Evolutionary conservation across 148 eudicot genomes (phyloP).

Genomic region (Rheum nobile): DNA sequence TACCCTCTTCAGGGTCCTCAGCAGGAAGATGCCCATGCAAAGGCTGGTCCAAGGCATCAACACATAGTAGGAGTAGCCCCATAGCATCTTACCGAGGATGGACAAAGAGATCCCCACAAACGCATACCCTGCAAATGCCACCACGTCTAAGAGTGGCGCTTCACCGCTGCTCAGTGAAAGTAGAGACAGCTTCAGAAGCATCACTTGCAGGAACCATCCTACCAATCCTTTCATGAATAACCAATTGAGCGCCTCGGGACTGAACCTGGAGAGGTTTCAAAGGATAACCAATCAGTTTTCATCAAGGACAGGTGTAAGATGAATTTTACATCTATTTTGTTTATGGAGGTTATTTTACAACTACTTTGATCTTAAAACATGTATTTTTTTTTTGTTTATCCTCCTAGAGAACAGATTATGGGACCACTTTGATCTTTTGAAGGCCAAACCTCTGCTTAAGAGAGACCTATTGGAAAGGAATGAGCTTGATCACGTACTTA

Average conservation of each 20-base stretch:
- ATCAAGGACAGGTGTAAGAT: too few relatives aligned
- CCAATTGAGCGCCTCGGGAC: conserved; percentile 36
- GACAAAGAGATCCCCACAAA: conserved; percentile 58
- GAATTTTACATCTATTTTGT: neutral
- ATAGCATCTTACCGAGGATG: conserved; percentile 38
- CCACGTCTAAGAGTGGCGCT: conserved; percentile 66
- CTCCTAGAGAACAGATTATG: neutral
- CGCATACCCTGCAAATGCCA: conserved; percentile 69
- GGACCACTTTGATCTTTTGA: neutral
- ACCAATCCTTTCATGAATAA: conserved; percentile 35
- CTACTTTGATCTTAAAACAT: too few relatives aligned
- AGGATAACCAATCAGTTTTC: neutral
- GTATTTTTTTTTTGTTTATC: neutral
- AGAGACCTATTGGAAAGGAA: neutral
- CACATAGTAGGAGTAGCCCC: conserved; percentile 44
- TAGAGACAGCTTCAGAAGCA: conserved; percentile 54
- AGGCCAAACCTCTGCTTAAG: neutral
- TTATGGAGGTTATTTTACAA: neutral
- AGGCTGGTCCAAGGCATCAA: conserved; percentile 58
- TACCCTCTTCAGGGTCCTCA: conserved; percentile 73
- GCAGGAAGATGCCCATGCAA: conserved; percentile 68
- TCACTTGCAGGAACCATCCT: conserved; percentile 34
- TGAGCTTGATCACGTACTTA: too few relatives aligned
- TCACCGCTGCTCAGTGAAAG: conserved; percentile 63
- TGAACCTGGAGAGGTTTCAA: conserved; percentile 17